These are phyloP conservation scores for Gaultheria prostrata DNA, from an alignment of 148 eudicot species.

Conservation along the genomic window DNA sequence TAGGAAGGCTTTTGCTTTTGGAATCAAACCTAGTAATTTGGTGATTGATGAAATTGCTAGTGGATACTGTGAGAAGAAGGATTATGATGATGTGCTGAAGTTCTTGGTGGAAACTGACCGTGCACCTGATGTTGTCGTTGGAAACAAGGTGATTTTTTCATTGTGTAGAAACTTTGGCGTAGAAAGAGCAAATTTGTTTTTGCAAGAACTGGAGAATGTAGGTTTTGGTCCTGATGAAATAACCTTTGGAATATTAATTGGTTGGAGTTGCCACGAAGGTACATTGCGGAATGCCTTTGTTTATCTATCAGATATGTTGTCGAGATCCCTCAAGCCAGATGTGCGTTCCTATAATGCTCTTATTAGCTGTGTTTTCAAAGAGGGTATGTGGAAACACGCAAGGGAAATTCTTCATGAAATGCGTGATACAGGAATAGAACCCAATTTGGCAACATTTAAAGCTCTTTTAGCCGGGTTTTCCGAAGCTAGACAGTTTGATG, in stretches of 20 bases:
- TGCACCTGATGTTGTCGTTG: conserved; percentile 41
- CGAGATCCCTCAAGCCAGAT: conserved; percentile 55
- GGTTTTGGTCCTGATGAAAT: conserved; percentile 63
- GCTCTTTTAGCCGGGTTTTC: conserved; percentile 78
- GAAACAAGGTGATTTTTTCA: conserved; percentile 55
- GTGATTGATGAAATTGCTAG: conserved; percentile 51
- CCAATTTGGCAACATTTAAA: conserved; percentile 49
- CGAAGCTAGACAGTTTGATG: conserved; percentile 52
- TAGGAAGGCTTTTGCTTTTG: conserved; percentile 32
- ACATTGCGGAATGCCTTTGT: conserved; percentile 52
- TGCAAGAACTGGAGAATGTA: conserved; percentile 51
- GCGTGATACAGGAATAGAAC: conserved; percentile 50
- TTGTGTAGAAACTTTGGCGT: conserved; percentile 46
- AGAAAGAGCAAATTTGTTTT: conserved; percentile 43
- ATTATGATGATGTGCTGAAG: conserved; percentile 59
- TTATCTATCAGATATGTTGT: conserved; percentile 50
- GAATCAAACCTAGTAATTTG: conserved; percentile 44
- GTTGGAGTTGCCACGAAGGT: conserved; percentile 57
- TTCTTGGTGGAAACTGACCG: conserved; percentile 48
- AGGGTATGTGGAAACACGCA: conserved; percentile 58
- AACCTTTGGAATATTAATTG: conserved; percentile 65
- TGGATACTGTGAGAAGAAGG: conserved; percentile 70
- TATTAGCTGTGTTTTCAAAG: conserved; percentile 56
- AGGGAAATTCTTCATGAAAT: conserved; percentile 57
- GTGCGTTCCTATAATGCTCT: conserved; percentile 57